A percentile compares a stretch with the other conserved stretches of the same genome.
Evolutionary conservation across 106 monocot genomes (phyloP).

Genomic region (Xerophyta viscosa): DNA sequence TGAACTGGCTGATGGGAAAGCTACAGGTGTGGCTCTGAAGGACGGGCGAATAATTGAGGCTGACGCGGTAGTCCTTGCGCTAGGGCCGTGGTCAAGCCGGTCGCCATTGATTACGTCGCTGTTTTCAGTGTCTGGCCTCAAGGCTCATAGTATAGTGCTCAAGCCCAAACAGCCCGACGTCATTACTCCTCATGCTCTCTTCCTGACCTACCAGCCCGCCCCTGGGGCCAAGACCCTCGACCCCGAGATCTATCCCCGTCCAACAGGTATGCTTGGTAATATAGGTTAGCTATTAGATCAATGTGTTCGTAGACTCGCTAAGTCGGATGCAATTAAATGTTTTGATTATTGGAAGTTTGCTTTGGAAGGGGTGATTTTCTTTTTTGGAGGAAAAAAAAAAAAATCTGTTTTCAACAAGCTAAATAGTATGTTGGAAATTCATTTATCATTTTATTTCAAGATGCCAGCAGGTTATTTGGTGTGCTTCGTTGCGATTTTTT

Average conservation of each 20-base stretch:
- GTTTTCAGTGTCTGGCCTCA: conserved; percentile 51
- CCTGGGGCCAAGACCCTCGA: conserved; percentile 43
- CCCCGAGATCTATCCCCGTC: conserved; percentile 83
- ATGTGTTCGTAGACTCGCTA: no score
- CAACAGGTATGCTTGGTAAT: no score
- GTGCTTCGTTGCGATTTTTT: no score
- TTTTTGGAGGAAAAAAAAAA: no score
- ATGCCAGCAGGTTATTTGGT: no score
- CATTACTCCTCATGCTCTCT: conserved; percentile 70
- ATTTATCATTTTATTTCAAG: no score
- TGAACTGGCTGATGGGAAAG: conserved; percentile 21
- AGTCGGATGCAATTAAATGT: no score
- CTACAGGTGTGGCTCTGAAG: conserved; percentile 17
- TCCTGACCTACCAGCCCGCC: conserved; percentile 55
- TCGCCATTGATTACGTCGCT: conserved; percentile 24
- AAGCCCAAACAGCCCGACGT: conserved; percentile 33
- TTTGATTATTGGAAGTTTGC: no score
- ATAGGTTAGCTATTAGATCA: conserved; percentile 4
- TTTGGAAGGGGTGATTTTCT: no score
- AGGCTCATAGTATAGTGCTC: conserved; percentile 81
- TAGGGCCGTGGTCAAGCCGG: conserved; percentile 72
- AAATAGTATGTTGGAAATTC: no score
- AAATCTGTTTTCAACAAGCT: no score
- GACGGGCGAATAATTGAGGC: conserved; percentile 15
- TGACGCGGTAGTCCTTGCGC: conserved; percentile 65